Conservation (phyloP, 2,329 filamentous ascomycete genomes). For the Verticillium alfalfae region DNA sequence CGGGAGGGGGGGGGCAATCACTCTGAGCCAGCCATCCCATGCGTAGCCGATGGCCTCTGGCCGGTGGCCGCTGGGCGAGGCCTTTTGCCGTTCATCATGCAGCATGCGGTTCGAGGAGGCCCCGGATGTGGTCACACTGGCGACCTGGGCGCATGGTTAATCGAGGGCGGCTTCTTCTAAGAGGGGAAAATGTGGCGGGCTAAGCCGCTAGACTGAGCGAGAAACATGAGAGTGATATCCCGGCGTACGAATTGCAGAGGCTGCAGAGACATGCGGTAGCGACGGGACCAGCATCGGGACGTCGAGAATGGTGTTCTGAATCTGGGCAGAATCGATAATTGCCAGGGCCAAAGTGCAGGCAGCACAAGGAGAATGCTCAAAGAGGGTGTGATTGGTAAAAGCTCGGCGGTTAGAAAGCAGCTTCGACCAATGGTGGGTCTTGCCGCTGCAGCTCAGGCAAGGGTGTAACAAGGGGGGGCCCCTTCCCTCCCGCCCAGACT, state of each 20-base stretch:
- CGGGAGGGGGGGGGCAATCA: neutral
- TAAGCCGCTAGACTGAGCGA: neutral
- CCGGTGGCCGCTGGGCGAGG: neutral
- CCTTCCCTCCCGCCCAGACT: neutral
- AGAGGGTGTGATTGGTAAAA: conserved; percentile 15
- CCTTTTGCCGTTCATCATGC: neutral
- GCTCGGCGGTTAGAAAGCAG: conserved; percentile 32
- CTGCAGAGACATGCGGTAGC: neutral
- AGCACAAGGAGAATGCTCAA: neutral
- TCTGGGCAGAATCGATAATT: neutral
- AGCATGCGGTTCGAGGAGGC: neutral
- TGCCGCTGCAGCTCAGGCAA: conserved; percentile 17
- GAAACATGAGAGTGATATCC: neutral
- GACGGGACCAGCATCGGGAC: neutral
- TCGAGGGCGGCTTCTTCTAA: neutral
- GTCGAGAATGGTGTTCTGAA: neutral
- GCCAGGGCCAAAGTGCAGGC: neutral
- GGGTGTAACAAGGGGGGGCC: neutral
- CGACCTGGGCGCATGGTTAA: neutral
- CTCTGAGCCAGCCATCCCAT: neutral
- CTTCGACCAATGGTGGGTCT: conserved; percentile 25
- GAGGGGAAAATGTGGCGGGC: neutral
- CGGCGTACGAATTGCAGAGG: neutral
- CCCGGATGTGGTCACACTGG: neutral
- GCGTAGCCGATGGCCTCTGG: neutral